Percentiles rank a stretch among this genome's conserved stretches.
Evolutionary conservation across 352 stramenopile genomes (phyloP).

Genomic region (Globisporangium splendens): DNA sequence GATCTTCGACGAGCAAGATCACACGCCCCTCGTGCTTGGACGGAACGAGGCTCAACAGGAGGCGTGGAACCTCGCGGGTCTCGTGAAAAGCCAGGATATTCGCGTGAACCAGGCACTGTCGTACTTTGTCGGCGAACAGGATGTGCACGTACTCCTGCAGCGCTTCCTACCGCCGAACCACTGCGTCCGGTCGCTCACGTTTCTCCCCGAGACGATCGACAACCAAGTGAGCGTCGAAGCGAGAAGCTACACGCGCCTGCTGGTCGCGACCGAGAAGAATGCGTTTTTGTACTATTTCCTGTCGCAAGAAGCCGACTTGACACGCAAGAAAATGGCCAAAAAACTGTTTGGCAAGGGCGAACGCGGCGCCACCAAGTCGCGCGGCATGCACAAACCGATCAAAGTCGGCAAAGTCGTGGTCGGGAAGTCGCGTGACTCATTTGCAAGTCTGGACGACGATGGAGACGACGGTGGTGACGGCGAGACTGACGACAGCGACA

Average conservation of each 20-base stretch:
- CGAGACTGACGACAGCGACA: conserved; percentile 16
- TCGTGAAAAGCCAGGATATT: conserved; percentile 73
- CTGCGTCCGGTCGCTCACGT: conserved; percentile 58
- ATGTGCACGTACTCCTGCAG: conserved; percentile 69
- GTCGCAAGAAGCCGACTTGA: conserved; percentile 62
- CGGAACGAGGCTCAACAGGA: conserved; percentile 76
- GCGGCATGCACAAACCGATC: conserved; percentile 39
- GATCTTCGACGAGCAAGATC: conserved; percentile 54
- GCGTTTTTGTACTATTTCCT: conserved; percentile 85
- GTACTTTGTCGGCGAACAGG: conserved; percentile 59
- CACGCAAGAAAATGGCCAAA: conserved; percentile 72
- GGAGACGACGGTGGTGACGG: conserved; percentile 13
- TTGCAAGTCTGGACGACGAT: conserved; percentile 25
- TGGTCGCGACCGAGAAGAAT: conserved; percentile 58
- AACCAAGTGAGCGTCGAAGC: conserved; percentile 71
- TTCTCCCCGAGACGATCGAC: conserved; percentile 82
- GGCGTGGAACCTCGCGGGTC: conserved; percentile 62
- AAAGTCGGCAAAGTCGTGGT: conserved; percentile 29
- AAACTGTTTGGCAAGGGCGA: conserved; percentile 64
- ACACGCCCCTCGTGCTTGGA: conserved; percentile 57
- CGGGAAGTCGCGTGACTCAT: conserved; percentile 27
- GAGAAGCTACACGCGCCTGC: conserved; percentile 70
- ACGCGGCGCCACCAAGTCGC: conserved; percentile 23
- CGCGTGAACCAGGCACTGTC: conserved; percentile 78
- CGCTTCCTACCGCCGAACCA: conserved; percentile 77